Conservation (phyloP, 2,329 filamentous ascomycete species). For the Bimuria novae-zelandiae region DNA sequence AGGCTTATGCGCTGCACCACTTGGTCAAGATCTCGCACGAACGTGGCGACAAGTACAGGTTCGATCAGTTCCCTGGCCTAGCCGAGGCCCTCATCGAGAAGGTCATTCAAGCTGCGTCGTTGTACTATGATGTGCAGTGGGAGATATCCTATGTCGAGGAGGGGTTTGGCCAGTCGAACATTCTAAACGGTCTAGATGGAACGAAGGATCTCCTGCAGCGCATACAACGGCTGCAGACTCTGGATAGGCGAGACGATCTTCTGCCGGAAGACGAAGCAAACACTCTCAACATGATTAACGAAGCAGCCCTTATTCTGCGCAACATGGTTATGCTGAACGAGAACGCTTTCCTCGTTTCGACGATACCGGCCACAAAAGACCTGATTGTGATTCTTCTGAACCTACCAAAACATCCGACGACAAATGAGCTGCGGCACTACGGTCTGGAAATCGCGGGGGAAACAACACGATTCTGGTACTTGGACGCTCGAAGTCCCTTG, state of each 20-base stretch:
- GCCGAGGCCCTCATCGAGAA: conserved; percentile 88
- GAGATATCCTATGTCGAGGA: conserved; percentile 70
- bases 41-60: conserved; percentile 92
- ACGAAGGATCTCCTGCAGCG: conserved; percentile 74
- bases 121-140: conserved; percentile 86
- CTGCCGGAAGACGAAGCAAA: conserved; percentile 73
- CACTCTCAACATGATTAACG: conserved; percentile 75
- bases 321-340: conserved; percentile 96
- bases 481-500: conserved; percentile 75
- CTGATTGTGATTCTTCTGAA: conserved; percentile 81
- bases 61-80: conserved; percentile 86
- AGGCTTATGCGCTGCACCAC: conserved; percentile 91
- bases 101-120: conserved; percentile 73
- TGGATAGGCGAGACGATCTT: conserved; percentile 69
- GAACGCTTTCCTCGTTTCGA: conserved; percentile 81
- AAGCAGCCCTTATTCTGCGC: conserved; percentile 83
- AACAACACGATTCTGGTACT: conserved; percentile 77
- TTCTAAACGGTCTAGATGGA: conserved; percentile 67
- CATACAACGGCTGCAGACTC: conserved; percentile 63
- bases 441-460: conserved; percentile 91
- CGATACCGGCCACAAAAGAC: conserved; percentile 76
- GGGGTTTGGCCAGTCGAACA: conserved; percentile 52
- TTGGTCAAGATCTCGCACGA: conserved; percentile 95
- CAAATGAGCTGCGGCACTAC: conserved; percentile 87
- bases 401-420: conserved; percentile 71